These are phyloP conservation scores for Venturia oleaginea DNA, from an alignment of 2,329 filamentous ascomycete species.

Conservation along the genomic window DNA sequence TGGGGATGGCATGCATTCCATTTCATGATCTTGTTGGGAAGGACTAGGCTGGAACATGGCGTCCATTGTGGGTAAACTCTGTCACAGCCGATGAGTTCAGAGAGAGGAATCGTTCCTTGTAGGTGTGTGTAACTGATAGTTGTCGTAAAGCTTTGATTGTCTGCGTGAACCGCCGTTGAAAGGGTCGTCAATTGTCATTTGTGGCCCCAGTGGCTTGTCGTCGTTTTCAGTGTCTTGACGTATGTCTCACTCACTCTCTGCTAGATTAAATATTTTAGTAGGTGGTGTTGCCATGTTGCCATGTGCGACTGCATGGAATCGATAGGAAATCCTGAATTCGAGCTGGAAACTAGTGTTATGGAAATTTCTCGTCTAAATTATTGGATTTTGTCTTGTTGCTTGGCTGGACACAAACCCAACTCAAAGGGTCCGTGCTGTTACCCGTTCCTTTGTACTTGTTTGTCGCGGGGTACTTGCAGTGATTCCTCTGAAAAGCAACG, in stretches of 20 bases:
- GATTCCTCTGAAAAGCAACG: slow-evolving; percentile 25
- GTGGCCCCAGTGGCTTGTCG: neutral
- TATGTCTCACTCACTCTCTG: neutral
- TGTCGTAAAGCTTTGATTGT: neutral
- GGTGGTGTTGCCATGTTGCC: slow-evolving; percentile 2
- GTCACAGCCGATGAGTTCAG: neutral
- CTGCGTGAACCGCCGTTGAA: neutral
- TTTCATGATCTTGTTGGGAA: neutral
- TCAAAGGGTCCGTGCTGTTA: slow-evolving; percentile 19
- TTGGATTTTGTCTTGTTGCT: neutral
- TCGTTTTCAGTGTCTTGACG: neutral
- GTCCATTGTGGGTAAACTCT: neutral
- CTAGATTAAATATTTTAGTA: neutral
- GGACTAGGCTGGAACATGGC: neutral
- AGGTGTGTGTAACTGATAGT: neutral
- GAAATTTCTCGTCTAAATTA: neutral
- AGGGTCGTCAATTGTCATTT: neutral
- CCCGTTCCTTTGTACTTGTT: slow-evolving; percentile 27
- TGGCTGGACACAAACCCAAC: neutral
- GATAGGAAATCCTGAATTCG: neutral
- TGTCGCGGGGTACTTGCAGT: slow-evolving; percentile 29
- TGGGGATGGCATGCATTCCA: neutral
- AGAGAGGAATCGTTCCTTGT: neutral
- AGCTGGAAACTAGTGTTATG: neutral
- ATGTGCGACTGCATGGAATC: neutral